A percentile compares a stretch with the other conserved stretches of the same genome.
Evolutionary conservation across 441 rosid genomes (phyloP).

Genomic region (Pelargonium myrrhifolium): DNA sequence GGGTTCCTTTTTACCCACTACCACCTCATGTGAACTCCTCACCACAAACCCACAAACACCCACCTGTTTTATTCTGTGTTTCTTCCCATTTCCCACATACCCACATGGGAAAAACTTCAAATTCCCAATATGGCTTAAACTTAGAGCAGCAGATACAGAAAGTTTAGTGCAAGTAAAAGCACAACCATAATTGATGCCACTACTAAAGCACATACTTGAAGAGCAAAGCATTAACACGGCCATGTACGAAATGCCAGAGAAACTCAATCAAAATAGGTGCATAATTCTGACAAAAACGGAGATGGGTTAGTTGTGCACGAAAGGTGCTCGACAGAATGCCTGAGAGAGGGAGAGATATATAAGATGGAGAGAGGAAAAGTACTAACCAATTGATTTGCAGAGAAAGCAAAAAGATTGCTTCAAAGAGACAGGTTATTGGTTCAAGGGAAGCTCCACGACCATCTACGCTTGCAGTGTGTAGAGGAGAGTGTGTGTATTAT

Average conservation of each 20-base stretch:
- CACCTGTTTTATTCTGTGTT: slow-evolving; percentile 29
- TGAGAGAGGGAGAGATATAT: not conserved
- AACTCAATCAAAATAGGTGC: not conserved
- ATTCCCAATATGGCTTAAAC: slow-evolving; percentile 29
- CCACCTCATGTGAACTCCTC: slow-evolving; percentile 26
- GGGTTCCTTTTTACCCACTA: slow-evolving; percentile 28
- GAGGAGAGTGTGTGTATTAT: too few species aligned
- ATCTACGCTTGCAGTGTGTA: too few species aligned
- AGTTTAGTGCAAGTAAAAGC: slow-evolving; percentile 24
- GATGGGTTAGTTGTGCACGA: not conserved
- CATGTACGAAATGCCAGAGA: slow-evolving; percentile 21
- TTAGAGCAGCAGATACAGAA: slow-evolving; percentile 12
- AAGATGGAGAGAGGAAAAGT: not conserved
- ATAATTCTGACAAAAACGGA: not conserved
- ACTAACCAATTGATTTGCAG: not conserved
- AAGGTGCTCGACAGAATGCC: not conserved
- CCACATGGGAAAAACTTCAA: slow-evolving; percentile 30
- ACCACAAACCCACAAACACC: slow-evolving; percentile 32
- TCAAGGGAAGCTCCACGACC: slow-evolving; percentile 16
- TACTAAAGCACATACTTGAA: slow-evolving; percentile 40
- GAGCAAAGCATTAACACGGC: slow-evolving; percentile 46
- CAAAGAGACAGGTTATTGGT: not conserved
- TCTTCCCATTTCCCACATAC: slow-evolving; percentile 32
- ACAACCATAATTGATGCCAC: slow-evolving; percentile 29
- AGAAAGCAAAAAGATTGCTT: too few species aligned